Conservation (phyloP, 805 yeast species). For the Metschnikowia drakensbergensis region DNA sequence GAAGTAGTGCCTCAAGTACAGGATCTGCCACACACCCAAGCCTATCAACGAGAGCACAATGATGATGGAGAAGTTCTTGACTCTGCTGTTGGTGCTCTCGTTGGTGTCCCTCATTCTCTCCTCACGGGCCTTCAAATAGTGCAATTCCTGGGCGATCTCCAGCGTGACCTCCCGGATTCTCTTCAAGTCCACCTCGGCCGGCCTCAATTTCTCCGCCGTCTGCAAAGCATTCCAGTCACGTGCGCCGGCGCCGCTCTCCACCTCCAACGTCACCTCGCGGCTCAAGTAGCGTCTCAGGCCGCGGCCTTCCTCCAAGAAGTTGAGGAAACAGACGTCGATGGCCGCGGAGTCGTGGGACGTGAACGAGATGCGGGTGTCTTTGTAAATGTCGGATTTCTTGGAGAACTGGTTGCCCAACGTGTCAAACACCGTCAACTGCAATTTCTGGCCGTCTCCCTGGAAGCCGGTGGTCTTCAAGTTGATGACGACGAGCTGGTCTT, state of each 20-base stretch:
- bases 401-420: constrained; percentile 77
- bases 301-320: constrained; percentile 36
- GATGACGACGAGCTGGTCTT: constrained; percentile 84
- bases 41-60: constrained; percentile 66
- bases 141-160: constrained; percentile 76
- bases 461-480: constrained; percentile 71
- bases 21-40: constrained; percentile 90
- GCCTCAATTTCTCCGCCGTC: constrained; percentile 88
- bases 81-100: constrained; percentile 92
- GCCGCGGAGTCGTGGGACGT: constrained; percentile 80
- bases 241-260: constrained; percentile 94
- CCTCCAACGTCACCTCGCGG: constrained; percentile 83
- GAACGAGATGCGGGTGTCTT: constrained; percentile 71
- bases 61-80: constrained; percentile 75
- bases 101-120: constrained; percentile 93
- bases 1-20: constrained; percentile 89
- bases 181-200: constrained; percentile 86
- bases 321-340: constrained; percentile 88
- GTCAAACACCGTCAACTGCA: constrained; percentile 67
- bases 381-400: constrained; percentile 73
- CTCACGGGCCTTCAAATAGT: constrained; percentile 83
- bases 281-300: constrained; percentile 38
- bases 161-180: constrained; percentile 80
- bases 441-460: constrained; percentile 81
- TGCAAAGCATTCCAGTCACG: constrained; percentile 97